Base-by-base conservation (phyloP, 805 yeast species). In the Ogataea populi-albae region DNA sequence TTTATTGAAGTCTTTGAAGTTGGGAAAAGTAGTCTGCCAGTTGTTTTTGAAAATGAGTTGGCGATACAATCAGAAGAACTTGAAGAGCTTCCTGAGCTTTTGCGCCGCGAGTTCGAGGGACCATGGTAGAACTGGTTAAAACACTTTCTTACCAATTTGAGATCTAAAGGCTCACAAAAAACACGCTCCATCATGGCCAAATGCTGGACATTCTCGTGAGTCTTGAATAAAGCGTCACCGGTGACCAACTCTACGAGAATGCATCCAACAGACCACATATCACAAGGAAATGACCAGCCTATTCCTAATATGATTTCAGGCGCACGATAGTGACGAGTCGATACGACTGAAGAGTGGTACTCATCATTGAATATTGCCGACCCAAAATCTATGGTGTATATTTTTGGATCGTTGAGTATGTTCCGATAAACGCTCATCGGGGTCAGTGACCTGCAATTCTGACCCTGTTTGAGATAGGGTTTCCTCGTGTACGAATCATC, bases 221-320 rank as follows among this genome's bases (percentile, higher is more conserved):
- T 93, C 47, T 86, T 88, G 62, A 91, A 93, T 17, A 93, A 65
- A 1, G 97, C 96, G 54, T 87, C 95, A 18, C 99, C 99, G 14
- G 94, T 86, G 24, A 86, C 80, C 32, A 93, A 64, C 62, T 93
- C 99, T 7, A 87, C 89, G 23, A 93, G 64, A 11, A 93, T 86
- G 59, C 98, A 91, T 1, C 96, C 99, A 28, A 93, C 71, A 1
- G 96, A 86, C 99, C 99, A 93, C 65, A 91, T 68, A 59, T 93
- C 99, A 59, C 98, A 91, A 1, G 97, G 95, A 50, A 75, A 88
- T 6, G 96, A 84, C 98, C 98, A 93, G 14, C 97, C 96, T n/a
- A 77, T 71, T 2, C 96, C 96, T 20, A 93, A 64, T 1, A 91
- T 87, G 45, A 93, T 88, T 58, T 93, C 98, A 0, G 98, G 98